Percentiles rank a stretch among this genome's conserved stretches.
phyloP scores from a whole-genome alignment of 2,329 filamentous ascomycete genomes.

The Grosmannia clavigera region DNA sequence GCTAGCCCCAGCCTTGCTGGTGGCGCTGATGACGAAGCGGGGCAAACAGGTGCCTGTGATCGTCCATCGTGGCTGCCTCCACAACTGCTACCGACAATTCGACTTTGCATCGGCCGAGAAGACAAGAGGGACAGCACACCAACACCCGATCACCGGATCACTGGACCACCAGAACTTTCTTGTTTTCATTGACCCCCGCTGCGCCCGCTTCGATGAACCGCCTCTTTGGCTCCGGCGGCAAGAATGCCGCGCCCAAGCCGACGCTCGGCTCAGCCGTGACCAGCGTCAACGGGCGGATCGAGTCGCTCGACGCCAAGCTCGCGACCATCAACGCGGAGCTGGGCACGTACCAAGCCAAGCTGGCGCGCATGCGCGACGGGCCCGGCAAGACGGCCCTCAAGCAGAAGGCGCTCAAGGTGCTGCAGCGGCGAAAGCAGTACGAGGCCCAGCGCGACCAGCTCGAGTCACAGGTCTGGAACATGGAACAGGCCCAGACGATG shows the following conservation, averaged over 20 bases:
- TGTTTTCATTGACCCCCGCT: neutral
- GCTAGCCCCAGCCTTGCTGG: neutral
- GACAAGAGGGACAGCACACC: no score
- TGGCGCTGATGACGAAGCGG: neutral
- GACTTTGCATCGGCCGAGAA: no score
- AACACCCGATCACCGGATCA: no score
- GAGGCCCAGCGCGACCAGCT: constrained; percentile 90
- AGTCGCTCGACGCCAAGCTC: constrained; percentile 87
- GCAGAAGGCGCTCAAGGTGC: constrained; percentile 85
- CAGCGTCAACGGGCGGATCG: constrained; percentile 75
- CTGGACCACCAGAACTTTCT: no score
- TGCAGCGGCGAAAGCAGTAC: constrained; percentile 89
- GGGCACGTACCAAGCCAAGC: constrained; percentile 72
- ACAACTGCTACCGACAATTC: neutral
- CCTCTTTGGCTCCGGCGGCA: constrained; percentile 63
- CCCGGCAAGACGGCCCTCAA: constrained; percentile 88
- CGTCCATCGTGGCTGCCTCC: neutral
- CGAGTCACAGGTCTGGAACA: constrained; percentile 92
- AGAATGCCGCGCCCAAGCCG: constrained; percentile 74
- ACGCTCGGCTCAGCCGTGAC: constrained; percentile 71
- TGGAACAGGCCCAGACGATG: constrained; percentile 98
- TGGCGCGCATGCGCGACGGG: constrained; percentile 87
- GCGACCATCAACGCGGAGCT: constrained; percentile 87
- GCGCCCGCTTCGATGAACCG: constrained; percentile 62
- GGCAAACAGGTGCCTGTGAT: neutral